Base-by-base conservation (phyloP, 2,329 filamentous ascomycete species). In the Lachnellula subtilissima region DNA sequence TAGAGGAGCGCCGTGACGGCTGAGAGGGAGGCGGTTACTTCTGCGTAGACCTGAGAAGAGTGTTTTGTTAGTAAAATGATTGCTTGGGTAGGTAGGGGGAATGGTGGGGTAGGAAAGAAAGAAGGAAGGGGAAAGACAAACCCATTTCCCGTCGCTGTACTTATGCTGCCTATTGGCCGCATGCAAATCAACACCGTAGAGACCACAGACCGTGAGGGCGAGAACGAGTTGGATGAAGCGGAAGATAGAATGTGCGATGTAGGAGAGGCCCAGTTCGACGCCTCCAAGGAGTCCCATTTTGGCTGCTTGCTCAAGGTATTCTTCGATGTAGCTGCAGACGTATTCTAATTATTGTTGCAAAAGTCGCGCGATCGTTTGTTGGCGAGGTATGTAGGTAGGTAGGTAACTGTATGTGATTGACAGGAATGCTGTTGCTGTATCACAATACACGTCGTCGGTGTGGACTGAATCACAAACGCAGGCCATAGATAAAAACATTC, bases 191-290 rank as follows among this genome's bases (percentile, higher is more conserved):
- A 79, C 73, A 37, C 85, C 88, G 63, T 94, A 96, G 19, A 96
- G 81, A 1, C 88, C 91, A 61, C 87, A 85, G 53, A 94, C 87
- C 1, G 87, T 81, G 55, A 96, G 73, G 14, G 85, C 89, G 61
- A 95, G 78, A 55, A 88, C 79, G 67, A 96, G 86, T 67, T 93
- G 89, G 58, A 86, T 73, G 70, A 92, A 78, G 69, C 92, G 88
- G n/a, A 91, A 73, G 61, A 79, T 62, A 23, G 78, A 74, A 67
- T 87, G 87, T 62, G 77, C 67, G 64, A 85, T 63, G 61, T 81
- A 82, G 70, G 53, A 45, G 28, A 62, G n/a, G 8, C 57, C 56
- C 39, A 64, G 51, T 48, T 65, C 57, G 55, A 55, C 28, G 43
- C 56, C 60, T 11, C 56, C 51, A 19, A 58, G 12, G 56, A 64